These are phyloP conservation scores for Anisodus acutangulus DNA, from an alignment of 257 asterid genomes.

Conservation along the genomic window DNA sequence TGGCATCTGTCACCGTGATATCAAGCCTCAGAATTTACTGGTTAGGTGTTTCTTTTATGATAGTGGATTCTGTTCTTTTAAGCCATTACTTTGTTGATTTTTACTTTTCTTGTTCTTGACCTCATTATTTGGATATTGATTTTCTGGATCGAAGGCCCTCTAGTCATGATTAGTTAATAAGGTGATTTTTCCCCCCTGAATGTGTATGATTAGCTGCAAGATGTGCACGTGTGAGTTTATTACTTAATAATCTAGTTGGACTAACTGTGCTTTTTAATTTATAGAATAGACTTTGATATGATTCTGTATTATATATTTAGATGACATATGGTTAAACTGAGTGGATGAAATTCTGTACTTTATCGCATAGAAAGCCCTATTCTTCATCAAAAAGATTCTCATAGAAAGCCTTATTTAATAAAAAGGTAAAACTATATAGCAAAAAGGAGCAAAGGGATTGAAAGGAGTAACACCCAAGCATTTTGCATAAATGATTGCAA, in stretches of 20 bases:
- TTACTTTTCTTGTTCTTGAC: conserved; percentile 4
- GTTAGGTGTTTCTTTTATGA: conserved; percentile 56
- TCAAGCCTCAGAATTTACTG: conserved; percentile 95
- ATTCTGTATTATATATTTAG: neutral
- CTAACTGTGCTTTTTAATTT: neutral
- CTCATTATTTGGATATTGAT: conserved; percentile 17
- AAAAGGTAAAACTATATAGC: neutral
- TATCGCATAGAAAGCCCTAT: neutral
- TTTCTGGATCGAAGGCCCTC: conserved; percentile 15
- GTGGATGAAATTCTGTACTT: neutral
- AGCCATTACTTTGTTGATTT: neutral
- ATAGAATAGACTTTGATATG: neutral
- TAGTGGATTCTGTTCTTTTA: neutral
- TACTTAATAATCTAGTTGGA: conserved; percentile 7
- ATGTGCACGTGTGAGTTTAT: neutral
- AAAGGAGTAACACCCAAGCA: neutral
- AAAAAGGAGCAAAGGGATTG: neutral
- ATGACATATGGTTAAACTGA: neutral
- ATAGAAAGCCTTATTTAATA: neutral
- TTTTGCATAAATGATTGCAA: neutral
- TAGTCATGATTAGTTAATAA: neutral
- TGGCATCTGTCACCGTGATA: conserved; percentile 95
- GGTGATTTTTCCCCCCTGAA: neutral
- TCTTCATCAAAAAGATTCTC: neutral
- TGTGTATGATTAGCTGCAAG: neutral